Evolutionary conservation across 306 rosid genomes (phyloP), one percentile per base, ranked within the genome.

Genomic region (Cicer chorassanicum): DNA sequence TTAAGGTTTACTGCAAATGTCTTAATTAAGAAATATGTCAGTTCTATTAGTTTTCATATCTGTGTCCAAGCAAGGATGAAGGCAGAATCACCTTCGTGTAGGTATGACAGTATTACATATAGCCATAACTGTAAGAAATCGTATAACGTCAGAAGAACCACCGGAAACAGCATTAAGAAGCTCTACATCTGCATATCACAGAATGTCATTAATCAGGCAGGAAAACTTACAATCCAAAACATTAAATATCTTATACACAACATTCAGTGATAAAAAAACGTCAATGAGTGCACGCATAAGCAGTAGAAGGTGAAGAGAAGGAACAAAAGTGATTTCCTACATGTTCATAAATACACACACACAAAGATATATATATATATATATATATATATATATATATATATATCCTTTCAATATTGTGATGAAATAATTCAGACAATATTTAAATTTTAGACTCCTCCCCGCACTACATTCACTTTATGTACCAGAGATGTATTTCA

Each of bases 91-190:
- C 99, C 96, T 92, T 64, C 50, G 87, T 1, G 82, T 84, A 42
- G 99, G 99, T 82, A 90, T 73, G 43, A 92, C 97, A 19, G 99
- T 94, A 80, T 94, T 94, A 82, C 99, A 94, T 85, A 92, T 87
- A 8, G 99, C 95, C 99, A 94, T 94, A 76, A 92, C 60, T 51
- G 93, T 94, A 72, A 94, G 92, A 78, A 94, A 92, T 50, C 80
- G 88, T 67, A 87, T 64, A 59, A 85, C 92, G 14, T 89, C 96
- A n/a, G 93, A 84, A 82, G 98, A 85, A 72, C 91, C 87, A 70
- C 85, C 64, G 64, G 96, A 79, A 72, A 94, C 83, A 66, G 90
- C 96, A 76, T 88, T 82, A 18, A 92, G 83, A 74, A 94, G 83
- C 82, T 87, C 90, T 55, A 76, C 86, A 89, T 94, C 99, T 94